Percentiles rank a stretch among this genome's conserved stretches.
These are phyloP conservation scores for Skeletonema potamos DNA, from an alignment of 108 stramenopile species.

Conservation along the genomic window DNA sequence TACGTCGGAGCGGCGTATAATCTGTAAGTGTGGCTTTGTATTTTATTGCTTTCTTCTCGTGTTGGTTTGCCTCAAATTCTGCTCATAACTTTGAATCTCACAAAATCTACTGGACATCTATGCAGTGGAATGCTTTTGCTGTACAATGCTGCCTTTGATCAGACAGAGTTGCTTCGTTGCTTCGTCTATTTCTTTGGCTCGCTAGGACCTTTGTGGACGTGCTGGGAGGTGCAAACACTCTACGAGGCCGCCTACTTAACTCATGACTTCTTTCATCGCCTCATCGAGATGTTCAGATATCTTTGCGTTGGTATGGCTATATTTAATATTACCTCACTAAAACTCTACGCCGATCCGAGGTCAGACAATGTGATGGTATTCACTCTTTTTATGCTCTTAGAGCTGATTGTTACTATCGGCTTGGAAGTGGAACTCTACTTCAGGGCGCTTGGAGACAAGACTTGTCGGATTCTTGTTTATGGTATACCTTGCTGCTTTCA, in stretches of 20 bases:
- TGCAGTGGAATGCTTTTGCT: background rate
- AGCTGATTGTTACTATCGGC: slow-evolving; percentile 1
- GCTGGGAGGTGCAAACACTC: slow-evolving; percentile 25
- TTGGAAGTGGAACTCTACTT: slow-evolving; percentile 3
- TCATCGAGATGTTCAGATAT: slow-evolving; percentile 4
- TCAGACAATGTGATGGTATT: background rate
- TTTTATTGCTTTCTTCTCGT: too few species aligned
- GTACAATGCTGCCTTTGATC: too few species aligned
- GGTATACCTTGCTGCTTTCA: slow-evolving; percentile 3
- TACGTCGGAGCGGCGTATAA: slow-evolving; percentile 66
- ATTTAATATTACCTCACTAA: slow-evolving; percentile 3
- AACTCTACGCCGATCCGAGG: background rate
- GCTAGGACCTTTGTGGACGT: slow-evolving; percentile 25
- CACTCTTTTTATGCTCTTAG: background rate
- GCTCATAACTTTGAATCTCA: background rate
- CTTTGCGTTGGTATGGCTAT: slow-evolving; percentile 13
- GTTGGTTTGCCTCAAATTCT: background rate
- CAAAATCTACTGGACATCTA: background rate
- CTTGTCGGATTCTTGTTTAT: background rate
- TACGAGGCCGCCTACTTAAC: slow-evolving; percentile 8
- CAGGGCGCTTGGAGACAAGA: slow-evolving; percentile 9
- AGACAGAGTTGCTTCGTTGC: background rate
- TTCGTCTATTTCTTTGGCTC: slow-evolving; percentile 46
- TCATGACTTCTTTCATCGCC: slow-evolving; percentile 17
- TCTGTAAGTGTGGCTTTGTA: slow-evolving; percentile 23